Conservation (phyloP, 2,329 filamentous ascomycete species). For the Penicillium frequentans region DNA sequence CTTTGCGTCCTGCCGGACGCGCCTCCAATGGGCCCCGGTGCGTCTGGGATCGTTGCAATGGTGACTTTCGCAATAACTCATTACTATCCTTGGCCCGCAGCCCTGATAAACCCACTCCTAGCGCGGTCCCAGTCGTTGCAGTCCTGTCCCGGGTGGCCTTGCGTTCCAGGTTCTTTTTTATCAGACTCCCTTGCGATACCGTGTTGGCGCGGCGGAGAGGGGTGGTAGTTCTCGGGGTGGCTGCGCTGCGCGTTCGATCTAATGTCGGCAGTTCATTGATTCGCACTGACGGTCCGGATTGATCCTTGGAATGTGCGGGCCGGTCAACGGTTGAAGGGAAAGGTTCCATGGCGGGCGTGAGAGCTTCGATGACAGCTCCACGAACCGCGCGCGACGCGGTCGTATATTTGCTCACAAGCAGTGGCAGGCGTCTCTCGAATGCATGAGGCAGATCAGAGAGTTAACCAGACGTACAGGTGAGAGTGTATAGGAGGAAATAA, state of each 20-base stretch:
- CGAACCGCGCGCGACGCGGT: slow-evolving; percentile 15
- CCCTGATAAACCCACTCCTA: background rate
- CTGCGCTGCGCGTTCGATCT: slow-evolving; percentile 18
- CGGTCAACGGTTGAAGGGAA: slow-evolving; percentile 15
- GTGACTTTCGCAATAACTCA: slow-evolving; percentile 48
- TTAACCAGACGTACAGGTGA: background rate
- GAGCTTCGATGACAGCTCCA: slow-evolving; percentile 12
- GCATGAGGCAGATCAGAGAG: background rate
- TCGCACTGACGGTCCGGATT: slow-evolving; percentile 17
- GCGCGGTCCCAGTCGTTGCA: slow-evolving; percentile 33
- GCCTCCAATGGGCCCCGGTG: slow-evolving; percentile 56
- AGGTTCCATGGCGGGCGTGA: slow-evolving; percentile 22
- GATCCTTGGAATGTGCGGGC: slow-evolving; percentile 13
- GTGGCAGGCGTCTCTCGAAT: background rate
- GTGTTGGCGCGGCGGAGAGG: slow-evolving; percentile 41
- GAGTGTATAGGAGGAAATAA: slow-evolving; percentile 1
- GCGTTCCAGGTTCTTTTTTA: slow-evolving; percentile 29
- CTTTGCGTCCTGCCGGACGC: slow-evolving; percentile 62
- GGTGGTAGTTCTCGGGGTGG: slow-evolving; percentile 18
- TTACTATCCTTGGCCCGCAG: slow-evolving; percentile 51
- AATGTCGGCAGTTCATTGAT: slow-evolving; percentile 17
- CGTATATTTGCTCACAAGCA: slow-evolving; percentile 3
- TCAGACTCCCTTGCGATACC: slow-evolving; percentile 34
- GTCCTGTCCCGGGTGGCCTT: slow-evolving; percentile 34
- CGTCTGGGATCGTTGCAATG: slow-evolving; percentile 48